Evolutionary conservation across 2,329 filamentous ascomycete genomes (phyloP).

Genomic region (Hymenoscyphus infarciens): DNA sequence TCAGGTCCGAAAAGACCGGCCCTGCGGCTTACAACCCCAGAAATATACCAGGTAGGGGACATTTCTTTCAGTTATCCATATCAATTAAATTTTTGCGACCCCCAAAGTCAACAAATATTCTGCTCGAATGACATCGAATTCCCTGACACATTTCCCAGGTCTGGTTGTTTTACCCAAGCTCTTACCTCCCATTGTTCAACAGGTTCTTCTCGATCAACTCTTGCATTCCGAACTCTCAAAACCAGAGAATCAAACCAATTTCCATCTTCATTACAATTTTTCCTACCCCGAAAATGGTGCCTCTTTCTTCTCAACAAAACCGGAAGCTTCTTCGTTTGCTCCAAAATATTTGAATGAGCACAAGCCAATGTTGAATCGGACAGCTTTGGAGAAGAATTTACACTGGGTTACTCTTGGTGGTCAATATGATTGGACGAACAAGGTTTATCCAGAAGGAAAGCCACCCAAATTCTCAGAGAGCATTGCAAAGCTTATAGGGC

Average conservation of each 20-base stretch:
- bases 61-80: neutral
- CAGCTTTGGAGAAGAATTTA: conserved; percentile 73
- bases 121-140: neutral
- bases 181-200: conserved; percentile 66
- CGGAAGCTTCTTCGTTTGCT: conserved; percentile 51
- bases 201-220: conserved; percentile 65
- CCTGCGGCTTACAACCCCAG: conserved; percentile 56
- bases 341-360: conserved; percentile 74
- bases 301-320: conserved; percentile 54
- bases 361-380: conserved; percentile 64
- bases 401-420: conserved; percentile 94
- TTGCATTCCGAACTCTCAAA: conserved; percentile 75
- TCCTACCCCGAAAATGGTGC: conserved; percentile 49
- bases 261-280: conserved; percentile 78
- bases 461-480: conserved; percentile 74
- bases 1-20: neutral
- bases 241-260: conserved; percentile 75
- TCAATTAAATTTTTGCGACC: neutral
- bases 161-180: conserved; percentile 74
- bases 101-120: neutral
- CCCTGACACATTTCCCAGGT: conserved; percentile 49
- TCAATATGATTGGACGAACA: conserved; percentile 93
- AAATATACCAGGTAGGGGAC: conserved; percentile 59
- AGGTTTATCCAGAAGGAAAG: conserved; percentile 67
- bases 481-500: conserved; percentile 62